Evolutionary conservation across 2,329 filamentous ascomycete genomes (phyloP), one percentile per base, ranked within the genome.

Genomic region (Penicillium verrucosum): DNA sequence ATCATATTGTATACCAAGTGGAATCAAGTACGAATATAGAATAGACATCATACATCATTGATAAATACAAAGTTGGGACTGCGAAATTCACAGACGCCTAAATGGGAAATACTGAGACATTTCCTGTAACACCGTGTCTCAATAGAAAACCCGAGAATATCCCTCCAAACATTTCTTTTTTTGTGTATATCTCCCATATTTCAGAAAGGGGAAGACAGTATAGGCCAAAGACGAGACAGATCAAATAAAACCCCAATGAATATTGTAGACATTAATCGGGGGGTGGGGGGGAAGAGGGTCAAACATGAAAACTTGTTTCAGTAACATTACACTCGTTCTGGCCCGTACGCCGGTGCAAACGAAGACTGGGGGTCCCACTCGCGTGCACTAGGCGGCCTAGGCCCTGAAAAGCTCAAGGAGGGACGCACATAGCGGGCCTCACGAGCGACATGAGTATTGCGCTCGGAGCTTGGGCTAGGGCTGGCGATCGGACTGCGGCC

Each of bases 341-440:
- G 49, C 30, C 47, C 50, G 43, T 61, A 42, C 5, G 58, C 60
- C 21, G 30, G 65, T 7, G 74, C 74, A 67, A 73, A 76, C 1
- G 71, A 71, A n/a, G 70, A 40, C 27, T 69, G 58, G 0, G 72
- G 73, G 59, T 75, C 71, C 74, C 74, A 76, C 4, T 72, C 73
- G 32, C 66, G 69, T 4, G 56, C 60, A 43, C 36, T 73, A 14
- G 77, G 78, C 11, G 78, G 74, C 46, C 76, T 73, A 7, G 80
- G 79, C 7, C 71, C 71, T 0, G 79, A 80, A 64, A 81, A 82
- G 49, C 78, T 81, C 63, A 78, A 67, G 4, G 73, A 72, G 0
- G 80, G 79, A 32, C 73, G 77, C 42, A 73, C 70, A 62, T 81
- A 82, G 57, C 74, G 73, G 23, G 77, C 75, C 55, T 80, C 77